Percentiles rank a stretch among this genome's conserved stretches.
Conservation (phyloP, 2,329 filamentous ascomycete species). For the Beauveria brongniartii region DNA sequence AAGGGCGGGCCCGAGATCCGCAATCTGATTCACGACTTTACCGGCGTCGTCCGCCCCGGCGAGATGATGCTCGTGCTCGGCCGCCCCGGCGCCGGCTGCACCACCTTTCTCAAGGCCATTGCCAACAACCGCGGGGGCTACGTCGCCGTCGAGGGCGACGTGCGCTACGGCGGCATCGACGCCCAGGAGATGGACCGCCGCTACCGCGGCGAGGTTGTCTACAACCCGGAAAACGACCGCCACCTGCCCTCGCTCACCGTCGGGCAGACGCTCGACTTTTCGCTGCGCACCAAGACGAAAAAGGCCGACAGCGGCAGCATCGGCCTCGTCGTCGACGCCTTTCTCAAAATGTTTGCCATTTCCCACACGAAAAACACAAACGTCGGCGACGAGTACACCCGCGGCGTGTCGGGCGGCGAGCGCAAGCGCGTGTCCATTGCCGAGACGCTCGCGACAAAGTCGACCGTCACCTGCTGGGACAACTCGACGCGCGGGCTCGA, state of each 20-base stretch:
- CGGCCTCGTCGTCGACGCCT: conserved; percentile 58
- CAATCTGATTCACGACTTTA: conserved; percentile 24
- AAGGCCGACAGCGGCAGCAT: conserved; percentile 57
- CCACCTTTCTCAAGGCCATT: conserved; percentile 68
- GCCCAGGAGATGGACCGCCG: conserved; percentile 39
- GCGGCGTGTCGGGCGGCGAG: conserved; percentile 73
- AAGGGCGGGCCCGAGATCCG: conserved; percentile 17
- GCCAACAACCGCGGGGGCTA: conserved; percentile 61
- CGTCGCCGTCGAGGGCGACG: conserved; percentile 58
- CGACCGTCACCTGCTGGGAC: conserved; percentile 69
- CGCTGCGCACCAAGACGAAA: conserved; percentile 66
- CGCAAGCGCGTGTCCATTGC: conserved; percentile 73
- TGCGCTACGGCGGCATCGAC: conserved; percentile 49
- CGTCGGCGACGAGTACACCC: conserved; percentile 64
- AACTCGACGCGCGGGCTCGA: conserved; percentile 76
- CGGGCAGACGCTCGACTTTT: conserved; percentile 69
- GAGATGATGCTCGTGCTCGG: conserved; percentile 46
- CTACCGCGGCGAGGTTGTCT: conserved; percentile 57
- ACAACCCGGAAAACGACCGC: conserved; percentile 61
- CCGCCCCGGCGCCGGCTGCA: conserved; percentile 65
- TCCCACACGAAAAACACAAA: conserved; percentile 65
- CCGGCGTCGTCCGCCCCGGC: conserved; percentile 26
- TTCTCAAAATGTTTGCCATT: conserved; percentile 74
- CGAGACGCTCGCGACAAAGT: conserved; percentile 67
- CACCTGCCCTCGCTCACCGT: conserved; percentile 70